Evolutionary conservation across 2,329 filamentous ascomycete species (phyloP).

Genomic region (Ilyonectria destructans): DNA sequence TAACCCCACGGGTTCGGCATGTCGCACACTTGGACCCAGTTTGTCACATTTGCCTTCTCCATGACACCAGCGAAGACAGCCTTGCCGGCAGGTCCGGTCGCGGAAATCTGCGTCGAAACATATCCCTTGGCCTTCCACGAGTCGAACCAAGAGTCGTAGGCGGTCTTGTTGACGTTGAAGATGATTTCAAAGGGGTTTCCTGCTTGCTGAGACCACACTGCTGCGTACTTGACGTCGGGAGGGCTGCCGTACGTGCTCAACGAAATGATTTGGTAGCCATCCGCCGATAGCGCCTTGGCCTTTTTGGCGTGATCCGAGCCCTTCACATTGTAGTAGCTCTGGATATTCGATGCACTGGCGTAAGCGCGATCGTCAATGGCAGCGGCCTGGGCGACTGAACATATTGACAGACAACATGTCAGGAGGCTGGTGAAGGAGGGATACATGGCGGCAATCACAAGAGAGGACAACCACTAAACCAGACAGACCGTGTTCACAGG

Average conservation of each 20-base stretch:
- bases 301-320: slow-evolving; percentile 12
- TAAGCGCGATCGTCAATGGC: background rate
- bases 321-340: slow-evolving; percentile 29
- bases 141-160: slow-evolving; percentile 34
- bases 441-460: slow-evolving; percentile 1
- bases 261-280: slow-evolving; percentile 32
- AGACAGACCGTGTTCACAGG: background rate
- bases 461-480: background rate
- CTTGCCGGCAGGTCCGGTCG: slow-evolving; percentile 25
- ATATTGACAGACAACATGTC: slow-evolving; percentile 5
- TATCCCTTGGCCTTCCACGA: slow-evolving; percentile 20
- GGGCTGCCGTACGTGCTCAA: slow-evolving; percentile 35
- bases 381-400: background rate
- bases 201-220: slow-evolving; percentile 28
- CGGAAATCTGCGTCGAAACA: slow-evolving; percentile 29
- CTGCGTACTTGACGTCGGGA: slow-evolving; percentile 32
- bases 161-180: slow-evolving; percentile 3
- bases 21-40: slow-evolving; percentile 35
- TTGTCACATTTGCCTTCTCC: slow-evolving; percentile 4
- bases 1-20: slow-evolving; percentile 11
- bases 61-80: slow-evolving; percentile 26
- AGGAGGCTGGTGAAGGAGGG: slow-evolving; percentile 3
- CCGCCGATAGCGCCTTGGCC: background rate
- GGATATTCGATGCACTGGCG: background rate
- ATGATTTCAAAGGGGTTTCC: slow-evolving; percentile 19